Percentiles rank a stretch among this genome's conserved stretches.
Conservation (phyloP, 176 grass and related monocot genomes). For the Secale cereale region DNA sequence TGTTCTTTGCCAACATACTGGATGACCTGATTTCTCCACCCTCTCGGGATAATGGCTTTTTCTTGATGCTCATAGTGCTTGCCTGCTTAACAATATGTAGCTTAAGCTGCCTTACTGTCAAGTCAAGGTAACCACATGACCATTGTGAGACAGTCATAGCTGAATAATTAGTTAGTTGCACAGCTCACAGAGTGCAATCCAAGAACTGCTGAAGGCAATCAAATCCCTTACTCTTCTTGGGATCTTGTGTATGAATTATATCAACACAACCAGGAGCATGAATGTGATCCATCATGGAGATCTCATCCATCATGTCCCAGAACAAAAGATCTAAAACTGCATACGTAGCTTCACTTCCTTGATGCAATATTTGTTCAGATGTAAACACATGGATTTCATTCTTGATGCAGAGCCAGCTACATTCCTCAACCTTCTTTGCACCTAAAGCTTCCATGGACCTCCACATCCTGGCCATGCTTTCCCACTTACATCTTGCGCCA, state of each 20-base stretch:
- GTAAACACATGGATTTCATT: slow-evolving; percentile 57
- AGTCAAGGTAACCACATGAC: not conserved
- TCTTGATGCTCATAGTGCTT: not conserved
- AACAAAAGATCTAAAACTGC: slow-evolving; percentile 46
- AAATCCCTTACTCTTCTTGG: slow-evolving; percentile 3
- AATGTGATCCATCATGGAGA: slow-evolving; percentile 26
- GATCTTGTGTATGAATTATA: not conserved
- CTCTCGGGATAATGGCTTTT: not conserved
- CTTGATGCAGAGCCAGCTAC: slow-evolving; percentile 76
- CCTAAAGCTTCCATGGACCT: slow-evolving; percentile 62
- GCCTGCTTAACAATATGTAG: not conserved
- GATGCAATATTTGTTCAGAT: slow-evolving; percentile 58
- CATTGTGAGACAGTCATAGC: not conserved
- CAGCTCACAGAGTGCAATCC: not conserved
- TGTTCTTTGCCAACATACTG: not conserved
- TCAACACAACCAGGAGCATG: slow-evolving; percentile 3
- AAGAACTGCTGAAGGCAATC: slow-evolving; percentile 8
- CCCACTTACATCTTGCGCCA: slow-evolving; percentile 74
- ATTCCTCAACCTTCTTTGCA: slow-evolving; percentile 47
- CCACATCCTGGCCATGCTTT: slow-evolving; percentile 76
- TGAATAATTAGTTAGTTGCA: not conserved
- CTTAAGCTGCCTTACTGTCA: not conserved
- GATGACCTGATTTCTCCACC: not conserved
- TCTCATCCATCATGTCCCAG: slow-evolving; percentile 48
- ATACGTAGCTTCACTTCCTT: slow-evolving; percentile 58